Base-by-base conservation (phyloP, 2,329 filamentous ascomycete species). In the Calonectria honghensis region DNA sequence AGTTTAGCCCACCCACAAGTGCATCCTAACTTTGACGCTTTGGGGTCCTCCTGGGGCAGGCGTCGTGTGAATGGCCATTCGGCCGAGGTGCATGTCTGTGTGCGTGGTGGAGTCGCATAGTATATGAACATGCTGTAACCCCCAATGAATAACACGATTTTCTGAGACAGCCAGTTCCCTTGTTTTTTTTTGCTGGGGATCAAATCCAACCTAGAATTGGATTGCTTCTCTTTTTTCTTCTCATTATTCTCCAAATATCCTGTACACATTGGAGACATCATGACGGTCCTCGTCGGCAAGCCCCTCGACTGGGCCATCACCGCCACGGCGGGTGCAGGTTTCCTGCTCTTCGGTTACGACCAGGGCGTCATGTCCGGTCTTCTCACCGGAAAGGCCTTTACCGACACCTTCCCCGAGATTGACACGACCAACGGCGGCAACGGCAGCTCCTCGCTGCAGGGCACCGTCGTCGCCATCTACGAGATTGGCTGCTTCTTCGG, bases 401-500 rank as follows among this genome's bases (percentile, higher is more conserved):
- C 82, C 5, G 70, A 72, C 0, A 81, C 79, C 0, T 85, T 84
- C 66, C 83, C 83, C 16, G 81, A 84, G 75, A 85, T 85, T 29
- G 82, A 85, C 70, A 84, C 86, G 0, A 85, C 83, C 1, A 75
- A 80, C 0, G 74, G 75, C 7, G 86, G 85, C 10, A 84, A 82
- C 41, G 86, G 86, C 2, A 87, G 85, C 66, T 84, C 86, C 3
- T 86, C 86, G 7, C 78, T 88, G 10, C 87, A 88, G 76, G 86
- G 86, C 27, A 87, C 85, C 35, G 86, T 88, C 1, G 85, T 87
- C 27, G 85, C 86, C 31, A 86, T 88, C n/a, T 88, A 88, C 72
- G 86, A 88, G 73, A 82, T 88, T 29, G 89, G 88, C 2, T 89
- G 87, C 75, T 88, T 88, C 79, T 82, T 88, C 20, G 87, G 88